Conservation (phyloP, 1,139 yeast genomes). For the Pichia sp. region DNA sequence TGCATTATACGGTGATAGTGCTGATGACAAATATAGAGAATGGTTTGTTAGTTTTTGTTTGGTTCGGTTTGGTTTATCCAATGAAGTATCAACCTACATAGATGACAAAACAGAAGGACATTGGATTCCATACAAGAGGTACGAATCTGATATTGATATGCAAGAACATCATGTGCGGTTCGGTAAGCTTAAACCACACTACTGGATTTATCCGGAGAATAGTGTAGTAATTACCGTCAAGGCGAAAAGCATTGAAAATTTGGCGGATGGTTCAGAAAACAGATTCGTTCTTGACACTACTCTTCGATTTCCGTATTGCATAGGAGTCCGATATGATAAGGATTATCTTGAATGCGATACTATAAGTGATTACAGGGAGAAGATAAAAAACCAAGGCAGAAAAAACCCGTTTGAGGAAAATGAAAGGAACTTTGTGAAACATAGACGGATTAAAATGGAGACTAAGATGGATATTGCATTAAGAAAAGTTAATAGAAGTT, state of each 20-base stretch:
- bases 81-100: constrained; percentile 56
- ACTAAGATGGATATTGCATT: constrained; percentile 15
- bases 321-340: constrained; percentile 67
- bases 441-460: constrained; percentile 17
- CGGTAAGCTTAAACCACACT: constrained; percentile 59
- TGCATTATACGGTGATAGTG: constrained; percentile 13
- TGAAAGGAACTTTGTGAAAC: constrained; percentile 11
- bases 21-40: constrained; percentile 13
- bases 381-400: constrained; percentile 8
- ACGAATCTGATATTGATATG: constrained; percentile 18
- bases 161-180: constrained; percentile 46
- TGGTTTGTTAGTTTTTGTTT: constrained; percentile 61
- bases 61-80: constrained; percentile 81
- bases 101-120: constrained; percentile 53
- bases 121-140: constrained; percentile 49
- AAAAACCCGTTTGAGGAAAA: constrained; percentile 6
- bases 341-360: constrained; percentile 54
- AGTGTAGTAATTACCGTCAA: constrained; percentile 82
- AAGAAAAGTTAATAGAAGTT: constrained; percentile 20
- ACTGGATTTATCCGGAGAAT: constrained; percentile 76
- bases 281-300: constrained; percentile 66
- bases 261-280: constrained; percentile 24
- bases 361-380: constrained; percentile 44
- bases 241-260: constrained; percentile 41
- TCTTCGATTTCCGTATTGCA: constrained; percentile 71